phyloP scores from a whole-genome alignment of 495 filamentous ascomycete species.

The Tuber umbilicatum region DNA sequence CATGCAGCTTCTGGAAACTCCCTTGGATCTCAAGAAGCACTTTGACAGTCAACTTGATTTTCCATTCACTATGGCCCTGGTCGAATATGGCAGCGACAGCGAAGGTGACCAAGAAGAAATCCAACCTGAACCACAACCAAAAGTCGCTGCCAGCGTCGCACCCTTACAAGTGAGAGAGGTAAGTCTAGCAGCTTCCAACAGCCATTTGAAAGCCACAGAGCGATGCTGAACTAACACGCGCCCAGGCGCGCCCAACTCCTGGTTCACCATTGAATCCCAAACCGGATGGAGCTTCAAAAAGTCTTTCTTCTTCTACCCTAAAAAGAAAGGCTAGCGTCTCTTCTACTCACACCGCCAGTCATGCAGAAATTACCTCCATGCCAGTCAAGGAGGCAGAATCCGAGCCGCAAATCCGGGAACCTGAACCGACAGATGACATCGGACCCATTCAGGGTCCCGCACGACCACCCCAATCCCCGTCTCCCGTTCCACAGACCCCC shows the following conservation, averaged over 20 bases:
- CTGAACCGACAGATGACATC: slow-evolving; percentile 19
- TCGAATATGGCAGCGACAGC: slow-evolving; percentile 41
- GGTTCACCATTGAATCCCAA: slow-evolving; percentile 14
- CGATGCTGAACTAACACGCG: slow-evolving; percentile 28
- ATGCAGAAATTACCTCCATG: not conserved
- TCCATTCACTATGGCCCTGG: slow-evolving; percentile 31
- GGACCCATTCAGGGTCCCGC: slow-evolving; percentile 35
- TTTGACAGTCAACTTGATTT: slow-evolving; percentile 3
- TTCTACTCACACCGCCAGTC: not conserved
- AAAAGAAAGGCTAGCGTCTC: slow-evolving; percentile 1
- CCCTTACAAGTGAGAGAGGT: slow-evolving; percentile 34
- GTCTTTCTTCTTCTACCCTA: not conserved
- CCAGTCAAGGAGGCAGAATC: not conserved
- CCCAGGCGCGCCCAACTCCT: slow-evolving; percentile 29
- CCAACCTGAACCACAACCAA: slow-evolving; percentile 11
- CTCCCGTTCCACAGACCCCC: slow-evolving; percentile 22
- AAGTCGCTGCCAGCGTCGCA: slow-evolving; percentile 10
- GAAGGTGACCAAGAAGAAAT: slow-evolving; percentile 31
- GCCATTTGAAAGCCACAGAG: not conserved
- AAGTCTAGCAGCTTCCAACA: slow-evolving; percentile 14
- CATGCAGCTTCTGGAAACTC: slow-evolving; percentile 10
- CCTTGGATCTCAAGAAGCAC: not conserved
- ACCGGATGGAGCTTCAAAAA: slow-evolving; percentile 1
- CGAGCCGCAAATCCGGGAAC: slow-evolving; percentile 19
- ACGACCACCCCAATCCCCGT: slow-evolving; percentile 32